Base-by-base conservation (phyloP, 2,329 filamentous ascomycete species). In the Xylariales sp. region DNA sequence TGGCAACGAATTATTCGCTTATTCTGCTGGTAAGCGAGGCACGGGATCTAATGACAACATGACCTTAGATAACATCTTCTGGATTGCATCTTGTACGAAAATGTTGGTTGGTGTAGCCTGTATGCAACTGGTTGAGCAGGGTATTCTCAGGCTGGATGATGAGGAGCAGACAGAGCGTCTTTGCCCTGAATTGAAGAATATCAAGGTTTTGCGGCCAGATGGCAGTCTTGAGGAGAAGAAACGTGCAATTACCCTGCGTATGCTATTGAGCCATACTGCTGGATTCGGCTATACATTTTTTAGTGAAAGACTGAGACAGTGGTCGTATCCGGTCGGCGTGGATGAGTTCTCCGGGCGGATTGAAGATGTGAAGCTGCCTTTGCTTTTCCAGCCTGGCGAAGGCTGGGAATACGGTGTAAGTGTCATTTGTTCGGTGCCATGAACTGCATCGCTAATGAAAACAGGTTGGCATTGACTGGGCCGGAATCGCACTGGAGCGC, bases 361-460 rank as follows among this genome's bases (percentile, higher is more conserved):
- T 12, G 64, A 67, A 22, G 78, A 78, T 18, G 62, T 82, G 31
- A 51, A 70, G 25, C 54, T 61, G 43, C 76, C 80, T 1, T 57
- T 86, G 12, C 56, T 84, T 1, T 78, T 81, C 48, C 78, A 86
- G 48, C 82, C 82, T 0, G 81, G 81, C 0, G 69, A 73, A 18
- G 64, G 64, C 3, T 86, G 78, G 75, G 69, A 77, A 43, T 84
- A 85, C 16, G 74, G 74, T 1, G 71, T 76, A 57, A 63, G 66
- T 42, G 19, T 3, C 4, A 16, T 32, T 7, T 32, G 8, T 33
- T 31, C 42, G 25, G 46, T 21, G 4, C 7, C 15, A 33, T 11
- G 3, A 5, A 3, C 10, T 28, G 29, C 16, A 24, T 10, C 9
- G 9, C 29, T 32, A 8, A 32, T 6, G 4, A 12, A 10, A 9